phyloP scores from a whole-genome alignment of 306 rosid species.

The Citrullus amarus region DNA sequence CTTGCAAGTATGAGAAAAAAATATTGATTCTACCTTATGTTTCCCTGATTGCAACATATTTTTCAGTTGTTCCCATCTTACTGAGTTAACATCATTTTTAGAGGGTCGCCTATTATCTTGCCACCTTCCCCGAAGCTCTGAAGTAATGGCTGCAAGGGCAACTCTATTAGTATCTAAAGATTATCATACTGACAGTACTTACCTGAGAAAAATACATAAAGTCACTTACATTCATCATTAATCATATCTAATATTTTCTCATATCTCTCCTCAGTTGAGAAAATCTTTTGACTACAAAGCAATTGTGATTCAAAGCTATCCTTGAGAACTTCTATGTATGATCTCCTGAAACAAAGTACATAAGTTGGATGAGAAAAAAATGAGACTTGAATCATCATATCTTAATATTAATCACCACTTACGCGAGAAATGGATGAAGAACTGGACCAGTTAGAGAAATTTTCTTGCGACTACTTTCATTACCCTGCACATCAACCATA shows the following conservation, averaged over 20 bases:
- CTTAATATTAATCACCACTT: constrained; percentile 22
- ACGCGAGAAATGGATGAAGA: constrained; percentile 79
- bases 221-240: constrained; percentile 55
- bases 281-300: constrained; percentile 52
- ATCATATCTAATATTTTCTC: constrained; percentile 74
- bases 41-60: constrained; percentile 61
- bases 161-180: constrained; percentile 2
- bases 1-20: not conserved
- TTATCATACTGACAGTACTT: not conserved
- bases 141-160: constrained; percentile 52
- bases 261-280: constrained; percentile 70
- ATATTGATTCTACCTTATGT: constrained; percentile 37
- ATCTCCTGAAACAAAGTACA: constrained; percentile 41
- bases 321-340: constrained; percentile 62
- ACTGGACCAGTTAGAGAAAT: constrained; percentile 48
- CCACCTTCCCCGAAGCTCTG: constrained; percentile 86
- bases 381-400: constrained; percentile 10
- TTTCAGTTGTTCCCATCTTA: constrained; percentile 83
- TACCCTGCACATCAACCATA: constrained; percentile 48
- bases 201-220: not conserved
- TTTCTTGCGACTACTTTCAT: constrained; percentile 73
- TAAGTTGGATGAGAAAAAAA: constrained; percentile 15
- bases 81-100: constrained; percentile 53
- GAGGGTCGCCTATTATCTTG: constrained; percentile 55
- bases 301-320: constrained; percentile 53